phyloP scores from a whole-genome alignment of 2,329 filamentous ascomycete species.

The Hyphodiscus sp. region DNA sequence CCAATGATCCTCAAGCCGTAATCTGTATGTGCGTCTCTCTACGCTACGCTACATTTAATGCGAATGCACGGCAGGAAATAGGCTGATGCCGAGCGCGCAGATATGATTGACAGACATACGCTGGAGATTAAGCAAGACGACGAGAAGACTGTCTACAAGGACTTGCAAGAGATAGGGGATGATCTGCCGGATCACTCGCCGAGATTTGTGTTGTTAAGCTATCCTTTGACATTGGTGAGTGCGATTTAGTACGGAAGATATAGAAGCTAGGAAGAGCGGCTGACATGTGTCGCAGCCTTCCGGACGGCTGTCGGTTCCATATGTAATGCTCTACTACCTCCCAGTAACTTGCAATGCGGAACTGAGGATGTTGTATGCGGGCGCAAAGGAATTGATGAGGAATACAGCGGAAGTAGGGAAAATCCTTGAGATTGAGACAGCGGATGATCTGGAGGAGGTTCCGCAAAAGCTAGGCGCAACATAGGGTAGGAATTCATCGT shows the following conservation, averaged over 20 bases:
- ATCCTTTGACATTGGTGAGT: constrained; percentile 77
- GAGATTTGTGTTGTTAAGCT: constrained; percentile 82
- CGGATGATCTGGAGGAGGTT: constrained; percentile 78
- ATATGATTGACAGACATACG: constrained; percentile 83
- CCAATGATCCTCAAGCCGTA: constrained; percentile 80
- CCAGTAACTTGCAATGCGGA: constrained; percentile 86
- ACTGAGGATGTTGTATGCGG: constrained; percentile 87
- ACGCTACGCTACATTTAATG: not conserved
- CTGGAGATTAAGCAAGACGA: constrained; percentile 84
- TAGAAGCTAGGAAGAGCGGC: not conserved
- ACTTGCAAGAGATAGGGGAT: constrained; percentile 74
- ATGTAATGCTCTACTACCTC: constrained; percentile 91
- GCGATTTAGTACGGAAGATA: too few species aligned
- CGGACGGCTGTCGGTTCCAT: constrained; percentile 81
- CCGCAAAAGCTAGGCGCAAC: constrained; percentile 52
- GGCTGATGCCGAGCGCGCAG: constrained; percentile 37
- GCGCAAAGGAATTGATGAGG: constrained; percentile 92
- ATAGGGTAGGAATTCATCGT: not conserved
- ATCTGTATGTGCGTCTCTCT: constrained; percentile 68
- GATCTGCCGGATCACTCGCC: constrained; percentile 91
- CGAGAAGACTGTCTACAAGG: constrained; percentile 69
- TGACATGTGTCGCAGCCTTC: constrained; percentile 50
- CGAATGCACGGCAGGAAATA: not conserved
- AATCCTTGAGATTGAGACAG: constrained; percentile 76
- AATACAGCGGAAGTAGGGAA: constrained; percentile 85